A percentile compares a stretch with the other conserved stretches of the same genome.
phyloP scores from a whole-genome alignment of 2,329 filamentous ascomycete species.

The Simplicillium sp. region DNA sequence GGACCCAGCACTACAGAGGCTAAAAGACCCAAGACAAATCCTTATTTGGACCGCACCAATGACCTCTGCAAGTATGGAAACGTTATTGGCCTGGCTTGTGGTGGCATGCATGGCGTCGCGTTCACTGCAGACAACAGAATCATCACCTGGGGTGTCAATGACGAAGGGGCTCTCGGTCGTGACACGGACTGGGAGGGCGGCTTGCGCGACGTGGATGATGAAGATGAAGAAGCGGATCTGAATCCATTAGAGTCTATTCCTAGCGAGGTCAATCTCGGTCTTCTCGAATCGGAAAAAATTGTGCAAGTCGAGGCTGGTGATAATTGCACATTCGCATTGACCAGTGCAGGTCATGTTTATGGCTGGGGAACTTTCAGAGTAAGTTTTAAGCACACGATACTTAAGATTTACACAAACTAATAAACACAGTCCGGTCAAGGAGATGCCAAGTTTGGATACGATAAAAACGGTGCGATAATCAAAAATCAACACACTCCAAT shows the following conservation, averaged over 20 bases:
- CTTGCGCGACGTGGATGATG: conserved; percentile 37
- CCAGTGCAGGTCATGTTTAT: conserved; percentile 58
- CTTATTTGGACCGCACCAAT: conserved; percentile 11
- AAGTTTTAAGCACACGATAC: conserved; percentile 34
- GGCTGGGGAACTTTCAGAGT: conserved; percentile 70
- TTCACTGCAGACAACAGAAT: conserved; percentile 68
- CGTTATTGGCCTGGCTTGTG: conserved; percentile 57
- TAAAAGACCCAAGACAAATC: conserved; percentile 3
- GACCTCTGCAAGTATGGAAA: conserved; percentile 32
- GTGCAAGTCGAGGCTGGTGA: conserved; percentile 55
- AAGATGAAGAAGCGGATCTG: conserved; percentile 37
- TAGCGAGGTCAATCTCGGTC: conserved; percentile 41
- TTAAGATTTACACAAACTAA: conserved; percentile 9
- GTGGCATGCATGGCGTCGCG: conserved; percentile 68
- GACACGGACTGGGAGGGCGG: conserved; percentile 54
- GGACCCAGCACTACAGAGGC: not conserved
- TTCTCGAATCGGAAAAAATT: conserved; percentile 44
- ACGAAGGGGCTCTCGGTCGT: conserved; percentile 65
- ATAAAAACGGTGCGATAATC: conserved; percentile 21
- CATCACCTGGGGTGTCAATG: conserved; percentile 75
- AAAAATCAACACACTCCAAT: conserved; percentile 35
- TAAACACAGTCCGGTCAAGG: conserved; percentile 9
- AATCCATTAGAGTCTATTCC: conserved; percentile 61
- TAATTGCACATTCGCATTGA: conserved; percentile 61
- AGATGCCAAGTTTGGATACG: conserved; percentile 39